Evolutionary conservation across 306 rosid genomes (phyloP).

Genomic region (Ammopiptanthus mongolicus): DNA sequence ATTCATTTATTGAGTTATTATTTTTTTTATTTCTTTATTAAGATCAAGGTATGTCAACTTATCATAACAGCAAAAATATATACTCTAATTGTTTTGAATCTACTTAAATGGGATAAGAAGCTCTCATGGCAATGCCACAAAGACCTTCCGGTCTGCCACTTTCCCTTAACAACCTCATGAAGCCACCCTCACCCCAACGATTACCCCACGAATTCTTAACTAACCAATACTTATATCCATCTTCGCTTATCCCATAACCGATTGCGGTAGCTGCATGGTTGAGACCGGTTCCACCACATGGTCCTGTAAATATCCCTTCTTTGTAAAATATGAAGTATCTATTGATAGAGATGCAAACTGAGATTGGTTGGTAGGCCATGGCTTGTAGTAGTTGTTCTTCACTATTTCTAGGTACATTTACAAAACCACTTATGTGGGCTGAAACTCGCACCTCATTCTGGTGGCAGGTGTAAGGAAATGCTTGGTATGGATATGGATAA

Average conservation of each 20-base stretch:
- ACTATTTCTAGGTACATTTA: not conserved
- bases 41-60: too few species aligned
- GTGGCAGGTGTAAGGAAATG: not conserved
- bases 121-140: not conserved
- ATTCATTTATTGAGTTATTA: too few species aligned
- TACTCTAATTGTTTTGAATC: too few species aligned
- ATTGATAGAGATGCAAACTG: not conserved
- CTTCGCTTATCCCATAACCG: not conserved
- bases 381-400: not conserved
- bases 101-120: not conserved
- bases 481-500: constrained; percentile 12
- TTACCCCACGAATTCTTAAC: not conserved
- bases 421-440: not conserved
- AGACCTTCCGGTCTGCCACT: not conserved
- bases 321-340: not conserved
- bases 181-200: not conserved
- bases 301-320: not conserved
- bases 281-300: not conserved
- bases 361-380: not conserved
- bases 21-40: too few species aligned
- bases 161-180: not conserved
- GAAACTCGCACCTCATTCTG: not conserved
- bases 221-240: not conserved
- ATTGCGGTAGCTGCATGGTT: not conserved
- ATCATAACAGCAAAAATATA: too few species aligned